Percentiles rank a stretch among this genome's conserved stretches.
These are phyloP conservation scores for Arabidopsis lyrata DNA, from an alignment of 441 rosid genomes.

Conservation along the genomic window DNA sequence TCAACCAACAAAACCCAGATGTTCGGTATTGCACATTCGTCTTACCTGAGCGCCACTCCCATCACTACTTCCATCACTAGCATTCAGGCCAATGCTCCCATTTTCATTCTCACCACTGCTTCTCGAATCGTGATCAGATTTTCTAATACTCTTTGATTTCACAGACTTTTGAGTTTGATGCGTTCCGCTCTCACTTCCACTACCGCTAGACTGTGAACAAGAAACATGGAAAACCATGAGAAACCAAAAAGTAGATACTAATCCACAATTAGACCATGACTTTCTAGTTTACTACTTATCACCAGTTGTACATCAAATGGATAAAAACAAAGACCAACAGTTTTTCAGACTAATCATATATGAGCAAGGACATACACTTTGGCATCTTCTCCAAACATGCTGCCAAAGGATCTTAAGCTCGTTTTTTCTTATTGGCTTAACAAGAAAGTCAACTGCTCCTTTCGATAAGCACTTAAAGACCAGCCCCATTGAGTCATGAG, in stretches of 20 bases:
- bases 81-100: conserved; percentile 49
- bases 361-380: conserved; percentile 61
- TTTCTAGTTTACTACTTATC: conserved; percentile 19
- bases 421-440: conserved; percentile 92
- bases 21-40: conserved; percentile 24
- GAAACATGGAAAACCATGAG: conserved; percentile 27
- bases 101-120: conserved; percentile 58
- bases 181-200: conserved; percentile 77
- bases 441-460: conserved; percentile 95
- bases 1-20: too few species aligned
- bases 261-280: conserved; percentile 25
- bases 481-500: conserved; percentile 88
- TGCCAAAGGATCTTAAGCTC: conserved; percentile 96
- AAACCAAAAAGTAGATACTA: conserved; percentile 25
- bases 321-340: not conserved
- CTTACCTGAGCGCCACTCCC: conserved; percentile 76
- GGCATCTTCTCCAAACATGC: conserved; percentile 98
- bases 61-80: conserved; percentile 64
- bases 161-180: conserved; percentile 54
- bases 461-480: conserved; percentile 92
- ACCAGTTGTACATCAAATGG: conserved; percentile 7
- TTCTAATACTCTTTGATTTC: conserved; percentile 53
- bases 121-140: conserved; percentile 54
- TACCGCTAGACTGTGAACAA: conserved; percentile 65
- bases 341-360: not conserved